Conservation (phyloP, 768 basidiomycete genomes). For the Stropharia rugosoannulata region DNA sequence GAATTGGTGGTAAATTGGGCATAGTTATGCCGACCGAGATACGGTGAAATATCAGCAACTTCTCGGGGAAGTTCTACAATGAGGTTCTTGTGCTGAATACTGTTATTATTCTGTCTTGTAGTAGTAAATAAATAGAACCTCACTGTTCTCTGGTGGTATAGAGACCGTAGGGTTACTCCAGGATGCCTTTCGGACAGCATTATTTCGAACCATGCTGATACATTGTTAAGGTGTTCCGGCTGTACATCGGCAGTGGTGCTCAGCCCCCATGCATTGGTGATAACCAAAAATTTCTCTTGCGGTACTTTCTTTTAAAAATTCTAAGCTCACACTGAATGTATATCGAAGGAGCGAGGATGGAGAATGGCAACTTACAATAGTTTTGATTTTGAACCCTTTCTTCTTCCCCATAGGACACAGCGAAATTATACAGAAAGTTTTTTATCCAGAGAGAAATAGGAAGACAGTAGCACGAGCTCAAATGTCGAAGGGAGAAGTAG, state of each 20-base stretch:
- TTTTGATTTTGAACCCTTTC: too few relatives aligned
- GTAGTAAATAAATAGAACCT: constrained; percentile 7
- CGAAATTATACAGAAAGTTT: too few relatives aligned
- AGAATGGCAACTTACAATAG: too few relatives aligned
- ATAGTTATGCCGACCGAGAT: constrained; percentile 26
- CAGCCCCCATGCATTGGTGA: constrained; percentile 29
- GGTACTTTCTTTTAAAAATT: constrained; percentile 15
- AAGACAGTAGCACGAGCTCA: too few relatives aligned
- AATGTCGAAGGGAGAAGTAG: too few relatives aligned
- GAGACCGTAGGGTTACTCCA: constrained; percentile 14
- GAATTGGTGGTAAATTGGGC: constrained; percentile 14
- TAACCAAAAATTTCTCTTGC: constrained; percentile 21
- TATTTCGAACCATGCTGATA: constrained; percentile 32
- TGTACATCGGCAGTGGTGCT: constrained; percentile 3
- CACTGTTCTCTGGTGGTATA: constrained; percentile 33
- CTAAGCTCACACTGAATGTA: too few relatives aligned
- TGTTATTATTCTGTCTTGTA: neutral
- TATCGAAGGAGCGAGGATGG: too few relatives aligned
- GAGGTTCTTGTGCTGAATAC: constrained; percentile 27
- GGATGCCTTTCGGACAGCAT: constrained; percentile 31
- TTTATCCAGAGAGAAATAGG: too few relatives aligned
- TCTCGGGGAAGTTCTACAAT: constrained; percentile 29
- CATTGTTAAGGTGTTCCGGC: constrained; percentile 24
- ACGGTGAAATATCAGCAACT: constrained; percentile 21
- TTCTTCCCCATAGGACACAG: too few relatives aligned